A percentile compares a stretch with the other conserved stretches of the same genome.
Evolutionary conservation across 768 basidiomycete genomes (phyloP).

Genomic region (Naganishia friedmannii): DNA sequence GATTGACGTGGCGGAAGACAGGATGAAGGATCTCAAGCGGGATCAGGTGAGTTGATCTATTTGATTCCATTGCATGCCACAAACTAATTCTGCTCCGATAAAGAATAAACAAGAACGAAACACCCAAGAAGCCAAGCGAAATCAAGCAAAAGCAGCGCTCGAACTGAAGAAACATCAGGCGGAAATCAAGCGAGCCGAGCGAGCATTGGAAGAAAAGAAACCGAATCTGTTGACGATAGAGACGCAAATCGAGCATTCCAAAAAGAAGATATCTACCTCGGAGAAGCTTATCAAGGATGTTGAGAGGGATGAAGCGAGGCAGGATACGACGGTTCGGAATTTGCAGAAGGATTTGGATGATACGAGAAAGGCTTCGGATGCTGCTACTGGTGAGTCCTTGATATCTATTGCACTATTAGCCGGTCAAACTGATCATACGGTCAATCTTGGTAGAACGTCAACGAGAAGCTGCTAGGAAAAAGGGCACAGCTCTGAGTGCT

Average conservation of each 20-base stretch:
- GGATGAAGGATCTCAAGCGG: slow-evolving; percentile 65
- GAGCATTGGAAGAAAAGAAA: slow-evolving; percentile 71
- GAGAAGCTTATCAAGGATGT: slow-evolving; percentile 64
- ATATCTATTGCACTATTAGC: neutral
- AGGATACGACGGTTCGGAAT: slow-evolving; percentile 50
- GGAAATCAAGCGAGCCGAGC: slow-evolving; percentile 84
- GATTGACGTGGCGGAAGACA: slow-evolving; percentile 71
- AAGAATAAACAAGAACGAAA: slow-evolving; percentile 58
- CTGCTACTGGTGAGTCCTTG: slow-evolving; percentile 66
- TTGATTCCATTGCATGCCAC: neutral
- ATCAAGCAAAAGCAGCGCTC: slow-evolving; percentile 73
- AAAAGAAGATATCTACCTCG: slow-evolving; percentile 73
- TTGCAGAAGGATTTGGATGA: slow-evolving; percentile 66
- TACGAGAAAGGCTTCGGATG: slow-evolving; percentile 68
- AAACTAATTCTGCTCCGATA: neutral
- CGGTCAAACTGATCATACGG: neutral
- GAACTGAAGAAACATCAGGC: slow-evolving; percentile 79
- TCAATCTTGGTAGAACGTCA: slow-evolving; percentile 62
- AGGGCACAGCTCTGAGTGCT: slow-evolving; percentile 74
- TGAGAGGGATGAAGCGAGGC: slow-evolving; percentile 57
- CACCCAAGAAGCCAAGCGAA: slow-evolving; percentile 69
- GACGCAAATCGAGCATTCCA: slow-evolving; percentile 80
- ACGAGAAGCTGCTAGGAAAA: slow-evolving; percentile 63
- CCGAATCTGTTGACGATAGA: slow-evolving; percentile 80
- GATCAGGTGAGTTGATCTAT: slow-evolving; percentile 57